phyloP scores from a whole-genome alignment of 1,139 yeast genomes.

The Arxiozyma bovina region DNA sequence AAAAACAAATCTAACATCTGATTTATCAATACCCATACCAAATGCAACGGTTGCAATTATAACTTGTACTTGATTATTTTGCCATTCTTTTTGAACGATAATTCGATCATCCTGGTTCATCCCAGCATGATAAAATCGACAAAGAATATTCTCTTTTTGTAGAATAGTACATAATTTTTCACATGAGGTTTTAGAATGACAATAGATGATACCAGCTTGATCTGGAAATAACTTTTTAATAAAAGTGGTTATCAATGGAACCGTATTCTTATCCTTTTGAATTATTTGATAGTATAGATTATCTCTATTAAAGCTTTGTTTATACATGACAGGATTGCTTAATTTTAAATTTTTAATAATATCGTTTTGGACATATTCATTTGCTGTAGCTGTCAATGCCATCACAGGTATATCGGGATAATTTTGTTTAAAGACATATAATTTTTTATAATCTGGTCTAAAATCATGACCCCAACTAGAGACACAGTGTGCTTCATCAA shows the following conservation, averaged over 20 bases:
- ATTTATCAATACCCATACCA: conserved; percentile 98
- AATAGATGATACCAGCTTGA: conserved; percentile 81
- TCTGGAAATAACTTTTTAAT: conserved; percentile 44
- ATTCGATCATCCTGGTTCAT: conserved; percentile 70
- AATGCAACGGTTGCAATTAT: conserved; percentile 98
- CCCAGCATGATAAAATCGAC: conserved; percentile 87
- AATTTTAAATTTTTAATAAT: conserved; percentile 64
- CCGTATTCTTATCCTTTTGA: conserved; percentile 48
- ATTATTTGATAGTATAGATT: conserved; percentile 73
- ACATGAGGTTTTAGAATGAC: conserved; percentile 83
- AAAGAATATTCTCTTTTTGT: conserved; percentile 49
- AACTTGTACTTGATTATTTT: conserved; percentile 54
- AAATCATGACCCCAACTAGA: conserved; percentile 99
- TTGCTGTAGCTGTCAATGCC: conserved; percentile 98
- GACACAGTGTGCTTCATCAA: conserved; percentile 98
- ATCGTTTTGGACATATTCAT: conserved; percentile 79
- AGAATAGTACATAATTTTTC: conserved; percentile 67
- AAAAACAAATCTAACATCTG: conserved; percentile 85
- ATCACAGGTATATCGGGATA: conserved; percentile 80
- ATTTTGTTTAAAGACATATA: conserved; percentile 59
- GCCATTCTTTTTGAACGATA: conserved; percentile 73
- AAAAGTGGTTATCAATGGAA: conserved; percentile 52
- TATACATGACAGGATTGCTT: conserved; percentile 34
- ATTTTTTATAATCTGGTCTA: conserved; percentile 85
- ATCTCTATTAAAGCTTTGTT: conserved; percentile 81